Base-by-base conservation (phyloP, 768 basidiomycete species). In the Pseudohyphozyma bogoriensis region DNA sequence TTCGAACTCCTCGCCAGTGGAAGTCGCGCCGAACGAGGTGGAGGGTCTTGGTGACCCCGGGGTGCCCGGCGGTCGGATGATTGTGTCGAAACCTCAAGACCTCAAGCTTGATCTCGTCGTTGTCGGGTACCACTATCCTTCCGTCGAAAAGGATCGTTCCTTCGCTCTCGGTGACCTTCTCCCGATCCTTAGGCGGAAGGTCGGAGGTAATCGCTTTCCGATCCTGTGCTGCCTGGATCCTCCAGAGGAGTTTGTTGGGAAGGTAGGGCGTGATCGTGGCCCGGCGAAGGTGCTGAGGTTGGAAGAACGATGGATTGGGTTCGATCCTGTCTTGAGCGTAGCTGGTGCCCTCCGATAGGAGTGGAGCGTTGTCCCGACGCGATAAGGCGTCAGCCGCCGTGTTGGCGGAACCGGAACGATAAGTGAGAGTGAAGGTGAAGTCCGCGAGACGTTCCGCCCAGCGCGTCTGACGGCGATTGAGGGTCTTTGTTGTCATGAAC, bases 381-480 rank as follows among this genome's bases (percentile, higher is more conserved):
- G 51, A 44, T 0, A 66, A 42, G 3, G 57, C 56, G 45, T 66
- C 60, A 18, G 64, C 50, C 24, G 55, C 58, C 2, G 31, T 47
- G 12, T 45, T 31, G 13, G 28, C 4, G 15, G 22, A 4, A 2
- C 70, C 22, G 28, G 56, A 13, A 73, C 75, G 9, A 74, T 76
- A 57, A 50, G 63, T 63, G 75, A 62, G 42, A 24, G 26, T 29
- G 45, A 75, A 77, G 40, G 77, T 66, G 60, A 73, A 79, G 11
- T 75, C 68, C n/a, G n/a, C n/a, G n/a, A 42, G 16, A 6, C 7
- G 40, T 42, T 42, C 40, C 36, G 36, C 36, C 80, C 80, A 81
- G 10, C 74, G 57, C 0, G 75, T 77, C 69, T 81, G 79, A 15
- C 76, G 52, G 7, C 72, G 64, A 59, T 74, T 79, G 0, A 81